A percentile compares a stretch with the other conserved stretches of the same genome.
These are phyloP conservation scores for Ensete glaucum DNA, from an alignment of 176 grass and related monocot species.

Conservation along the genomic window DNA sequence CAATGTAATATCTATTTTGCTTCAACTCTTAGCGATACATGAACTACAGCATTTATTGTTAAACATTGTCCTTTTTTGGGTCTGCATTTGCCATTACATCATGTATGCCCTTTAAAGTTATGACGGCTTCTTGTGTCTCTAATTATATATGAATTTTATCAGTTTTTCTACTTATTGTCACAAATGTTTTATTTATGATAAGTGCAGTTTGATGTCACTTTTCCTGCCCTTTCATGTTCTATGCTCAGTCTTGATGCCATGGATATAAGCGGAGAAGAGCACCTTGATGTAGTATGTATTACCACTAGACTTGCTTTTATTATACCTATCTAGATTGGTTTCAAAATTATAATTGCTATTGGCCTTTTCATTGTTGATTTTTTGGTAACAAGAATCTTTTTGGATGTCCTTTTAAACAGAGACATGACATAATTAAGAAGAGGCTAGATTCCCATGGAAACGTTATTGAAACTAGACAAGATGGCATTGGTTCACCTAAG, in stretches of 20 bases:
- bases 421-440: conserved; percentile 88
- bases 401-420: conserved; percentile 43
- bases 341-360: neutral
- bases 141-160: neutral
- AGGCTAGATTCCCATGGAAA: conserved; percentile 77
- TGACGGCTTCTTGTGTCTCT: neutral
- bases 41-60: neutral
- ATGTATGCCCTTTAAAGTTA: neutral
- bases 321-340: neutral
- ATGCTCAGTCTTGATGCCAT: conserved; percentile 93
- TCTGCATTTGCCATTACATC: neutral
- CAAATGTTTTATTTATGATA: conserved; percentile 13
- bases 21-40: neutral
- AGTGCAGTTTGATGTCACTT: conserved; percentile 93
- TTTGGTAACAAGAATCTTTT: conserved; percentile 2
- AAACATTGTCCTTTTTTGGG: neutral
- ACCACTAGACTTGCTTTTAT: conserved; percentile 1
- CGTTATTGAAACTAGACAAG: conserved; percentile 76
- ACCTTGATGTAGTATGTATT: conserved; percentile 82
- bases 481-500: conserved; percentile 79
- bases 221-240: conserved; percentile 90
- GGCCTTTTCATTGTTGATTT: neutral
- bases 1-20: conserved; percentile 54
- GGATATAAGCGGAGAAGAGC: conserved; percentile 94
- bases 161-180: neutral